phyloP scores from a whole-genome alignment of 148 eudicot genomes.

The Amaranthus hypochondriacus region DNA sequence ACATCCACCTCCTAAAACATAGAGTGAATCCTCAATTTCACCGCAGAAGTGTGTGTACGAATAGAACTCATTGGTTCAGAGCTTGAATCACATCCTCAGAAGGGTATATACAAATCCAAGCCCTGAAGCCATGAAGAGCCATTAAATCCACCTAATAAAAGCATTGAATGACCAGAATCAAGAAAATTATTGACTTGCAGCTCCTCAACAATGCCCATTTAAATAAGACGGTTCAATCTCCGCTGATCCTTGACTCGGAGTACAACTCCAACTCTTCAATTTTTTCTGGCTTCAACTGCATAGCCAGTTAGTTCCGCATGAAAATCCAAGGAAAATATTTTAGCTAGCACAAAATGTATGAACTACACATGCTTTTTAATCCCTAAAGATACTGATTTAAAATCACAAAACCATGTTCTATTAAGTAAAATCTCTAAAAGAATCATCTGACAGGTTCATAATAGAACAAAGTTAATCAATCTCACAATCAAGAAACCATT shows the following conservation, averaged over 20 bases:
- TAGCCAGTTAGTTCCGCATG: not conserved
- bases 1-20: constrained; percentile 56
- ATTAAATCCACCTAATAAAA: constrained; percentile 63
- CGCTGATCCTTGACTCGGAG: constrained; percentile 9
- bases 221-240: constrained; percentile 23
- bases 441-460: no score
- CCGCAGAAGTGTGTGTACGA: constrained; percentile 46
- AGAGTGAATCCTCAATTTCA: constrained; percentile 41
- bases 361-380: no score
- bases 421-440: no score
- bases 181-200: not conserved
- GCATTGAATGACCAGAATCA: constrained; percentile 26
- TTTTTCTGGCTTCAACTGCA: constrained; percentile 48
- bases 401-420: no score
- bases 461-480: no score
- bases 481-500: not conserved
- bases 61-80: constrained; percentile 46
- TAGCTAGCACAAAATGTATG: not conserved
- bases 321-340: not conserved
- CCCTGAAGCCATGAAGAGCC: constrained; percentile 51
- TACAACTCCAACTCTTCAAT: constrained; percentile 27
- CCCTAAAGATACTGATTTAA: no score
- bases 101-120: constrained; percentile 44
- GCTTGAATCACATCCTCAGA: constrained; percentile 33
- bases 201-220: constrained; percentile 24